Evolutionary conservation across 257 asterid genomes (phyloP), one percentile per base, ranked within the genome.

Genomic region (Fraxinus quadrangulata): DNA sequence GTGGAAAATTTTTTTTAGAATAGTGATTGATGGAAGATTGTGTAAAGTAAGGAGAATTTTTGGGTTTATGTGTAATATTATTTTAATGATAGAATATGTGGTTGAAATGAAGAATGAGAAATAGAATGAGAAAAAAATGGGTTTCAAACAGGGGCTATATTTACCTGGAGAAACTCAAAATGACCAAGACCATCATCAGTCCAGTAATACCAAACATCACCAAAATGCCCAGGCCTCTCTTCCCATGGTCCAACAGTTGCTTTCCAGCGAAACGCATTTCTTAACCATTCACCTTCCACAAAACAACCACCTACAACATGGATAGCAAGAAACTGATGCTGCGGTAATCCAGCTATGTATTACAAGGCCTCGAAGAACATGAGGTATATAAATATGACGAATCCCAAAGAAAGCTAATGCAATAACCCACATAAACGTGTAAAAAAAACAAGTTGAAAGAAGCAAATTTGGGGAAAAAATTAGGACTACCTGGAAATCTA

Each of bases 191-290:
- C 98, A 79, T 92, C 99, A 83, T 96, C 99, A 42, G 98, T 96
- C 98, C 98, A 96, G 82, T 96, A 96, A 75, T 80, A 70, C 99
- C 99, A 96, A 72, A 96, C 98, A 23, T 96, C 99, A 54, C 99
- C 99, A 66, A 90, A 96, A 85, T 96, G 99, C 40, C 99, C 98
- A 0, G 98, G 92, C 83, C 98, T 90, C 90, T 90, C 95, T 82
- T 96, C 94, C 99, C 98, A 93, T 2, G 96, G 90, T 30, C 99
- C 99, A 74, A 96, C 85, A 49, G 97, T 96, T 86, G 92, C 97
- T 83, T 96, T 93, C 99, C 99, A 96, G 61, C 99, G 92, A 81
- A 96, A 88, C 42, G 99, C 98, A 84, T 93, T 93, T 67, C 92
- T 87, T 80, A 93, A 86, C 94, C 96, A 90, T 7, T 84, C 96